Base-by-base conservation (phyloP, 352 stramenopile species). In the Pythium rhizo-oryzae region DNA sequence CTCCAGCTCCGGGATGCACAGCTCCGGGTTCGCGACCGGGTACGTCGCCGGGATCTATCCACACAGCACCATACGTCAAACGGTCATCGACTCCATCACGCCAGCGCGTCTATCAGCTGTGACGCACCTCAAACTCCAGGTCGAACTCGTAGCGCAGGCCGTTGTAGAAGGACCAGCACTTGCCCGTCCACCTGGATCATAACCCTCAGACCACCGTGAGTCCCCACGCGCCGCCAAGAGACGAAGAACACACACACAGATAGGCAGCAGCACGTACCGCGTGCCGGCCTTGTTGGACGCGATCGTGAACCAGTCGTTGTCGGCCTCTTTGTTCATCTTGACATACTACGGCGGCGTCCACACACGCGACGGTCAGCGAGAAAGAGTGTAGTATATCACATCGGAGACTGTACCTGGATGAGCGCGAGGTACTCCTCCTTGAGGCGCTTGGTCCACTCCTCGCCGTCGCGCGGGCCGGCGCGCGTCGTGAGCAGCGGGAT, bases 291-390 rank as follows among this genome's bases (percentile, higher is more conserved):
- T 90, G 72, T 96, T 94, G 30, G 85, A 90, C 51, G 88, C 83
- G 67, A 97, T 95, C 37, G 82, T 92, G 67, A 97, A 97, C 89
- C 89, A 97, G 74, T 97, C 89, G 65, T 93, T 94, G 77, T 96
- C 89, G 21, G 83, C 83, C 59, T 88, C 89, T 69, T 97, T 97
- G 80, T 97, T 97, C 75, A 90, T 89, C 63, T 93, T 92, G 52
- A 97, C 87, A 72, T 93, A 94, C 78, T 93, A 21, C 23, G n/a
- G 16, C 37, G 5, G 53, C 8, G 6, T 0, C n/a, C n/a, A n/a
- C n/a, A n/a, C n/a, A n/a, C n/a, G n/a, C n/a, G n/a, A n/a, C n/a
- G n/a, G 39, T 59, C 23, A 56, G 9, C 19, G 15, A 35, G 18
- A 18, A 12, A 33, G 23, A 23, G n/a, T n/a, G n/a, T n/a, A n/a